Evolutionary conservation across 352 stramenopile genomes (phyloP).

Genomic region (Vaucheria bursata): DNA sequence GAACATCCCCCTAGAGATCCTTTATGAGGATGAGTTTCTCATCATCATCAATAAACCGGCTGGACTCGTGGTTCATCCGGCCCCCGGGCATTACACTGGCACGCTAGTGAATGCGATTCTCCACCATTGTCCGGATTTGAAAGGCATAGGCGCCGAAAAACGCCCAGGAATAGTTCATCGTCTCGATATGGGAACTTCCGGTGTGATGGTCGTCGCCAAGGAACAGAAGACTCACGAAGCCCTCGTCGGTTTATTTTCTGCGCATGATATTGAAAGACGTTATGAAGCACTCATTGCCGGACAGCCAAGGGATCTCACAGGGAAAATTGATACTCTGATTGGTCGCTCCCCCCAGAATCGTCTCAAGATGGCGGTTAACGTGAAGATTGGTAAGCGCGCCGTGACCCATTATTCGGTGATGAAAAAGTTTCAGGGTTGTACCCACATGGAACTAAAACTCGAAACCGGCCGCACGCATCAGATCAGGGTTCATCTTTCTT

Average conservation of each 20-base stretch:
- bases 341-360: background rate
- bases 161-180: slow-evolving; percentile 64
- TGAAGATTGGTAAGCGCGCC: background rate
- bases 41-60: slow-evolving; percentile 66
- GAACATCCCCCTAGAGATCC: slow-evolving; percentile 49
- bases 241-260: slow-evolving; percentile 5
- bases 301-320: background rate
- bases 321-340: background rate
- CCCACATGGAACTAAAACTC: background rate
- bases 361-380: background rate
- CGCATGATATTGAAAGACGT: background rate
- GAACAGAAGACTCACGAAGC: slow-evolving; percentile 52
- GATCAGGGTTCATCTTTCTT: background rate
- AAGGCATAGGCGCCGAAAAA: slow-evolving; percentile 12
- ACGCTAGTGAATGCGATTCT: slow-evolving; percentile 63
- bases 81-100: slow-evolving; percentile 58
- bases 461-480: background rate
- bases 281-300: background rate
- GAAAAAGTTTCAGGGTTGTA: background rate
- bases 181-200: slow-evolving; percentile 64
- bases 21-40: slow-evolving; percentile 65
- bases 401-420: background rate
- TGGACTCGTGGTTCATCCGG: slow-evolving; percentile 63
- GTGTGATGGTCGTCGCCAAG: slow-evolving; percentile 59
- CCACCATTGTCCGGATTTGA: slow-evolving; percentile 52